These are phyloP conservation scores for Chaetomium olivaceum DNA, from an alignment of 2,329 filamentous ascomycete genomes.

Conservation along the genomic window DNA sequence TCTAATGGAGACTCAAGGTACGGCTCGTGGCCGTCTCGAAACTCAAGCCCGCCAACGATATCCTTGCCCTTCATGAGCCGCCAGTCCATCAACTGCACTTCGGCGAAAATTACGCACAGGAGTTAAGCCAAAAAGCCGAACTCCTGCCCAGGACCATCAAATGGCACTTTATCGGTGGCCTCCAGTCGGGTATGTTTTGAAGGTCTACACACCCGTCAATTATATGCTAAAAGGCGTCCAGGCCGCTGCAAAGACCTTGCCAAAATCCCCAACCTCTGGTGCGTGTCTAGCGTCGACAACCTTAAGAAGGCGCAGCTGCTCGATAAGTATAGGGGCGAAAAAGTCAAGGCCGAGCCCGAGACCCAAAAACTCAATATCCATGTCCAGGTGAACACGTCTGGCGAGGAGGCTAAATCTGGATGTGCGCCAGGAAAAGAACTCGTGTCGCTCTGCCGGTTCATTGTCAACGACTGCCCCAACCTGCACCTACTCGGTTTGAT, in stretches of 20 bases:
- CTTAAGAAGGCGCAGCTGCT: constrained; percentile 83
- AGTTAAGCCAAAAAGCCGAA: constrained; percentile 81
- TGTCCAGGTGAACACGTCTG: constrained; percentile 94
- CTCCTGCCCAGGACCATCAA: constrained; percentile 73
- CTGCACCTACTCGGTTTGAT: constrained; percentile 81
- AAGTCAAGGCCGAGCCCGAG: constrained; percentile 40
- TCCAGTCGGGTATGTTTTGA: constrained; percentile 66
- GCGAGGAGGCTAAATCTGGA: constrained; percentile 82
- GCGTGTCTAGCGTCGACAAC: constrained; percentile 86
- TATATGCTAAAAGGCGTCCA: constrained; percentile 34
- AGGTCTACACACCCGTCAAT: background rate
- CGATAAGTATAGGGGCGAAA: constrained; percentile 68
- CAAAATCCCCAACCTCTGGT: constrained; percentile 84
- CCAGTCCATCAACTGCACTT: constrained; percentile 71
- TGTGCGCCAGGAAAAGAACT: constrained; percentile 66
- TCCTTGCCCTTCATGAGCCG: constrained; percentile 74
- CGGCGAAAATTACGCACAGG: constrained; percentile 94
- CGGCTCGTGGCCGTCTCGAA: constrained; percentile 95
- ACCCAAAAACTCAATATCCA: constrained; percentile 65
- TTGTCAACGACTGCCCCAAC: constrained; percentile 70
- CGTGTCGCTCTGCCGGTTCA: constrained; percentile 65
- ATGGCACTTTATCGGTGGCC: constrained; percentile 96
- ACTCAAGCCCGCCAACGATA: constrained; percentile 88
- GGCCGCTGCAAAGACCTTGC: constrained; percentile 90
- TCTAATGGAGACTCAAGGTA: constrained; percentile 50